A percentile compares a stretch with the other conserved stretches of the same genome.
Evolutionary conservation across 2,329 filamentous ascomycete species (phyloP).

Genomic region (Hypocreales sp.): DNA sequence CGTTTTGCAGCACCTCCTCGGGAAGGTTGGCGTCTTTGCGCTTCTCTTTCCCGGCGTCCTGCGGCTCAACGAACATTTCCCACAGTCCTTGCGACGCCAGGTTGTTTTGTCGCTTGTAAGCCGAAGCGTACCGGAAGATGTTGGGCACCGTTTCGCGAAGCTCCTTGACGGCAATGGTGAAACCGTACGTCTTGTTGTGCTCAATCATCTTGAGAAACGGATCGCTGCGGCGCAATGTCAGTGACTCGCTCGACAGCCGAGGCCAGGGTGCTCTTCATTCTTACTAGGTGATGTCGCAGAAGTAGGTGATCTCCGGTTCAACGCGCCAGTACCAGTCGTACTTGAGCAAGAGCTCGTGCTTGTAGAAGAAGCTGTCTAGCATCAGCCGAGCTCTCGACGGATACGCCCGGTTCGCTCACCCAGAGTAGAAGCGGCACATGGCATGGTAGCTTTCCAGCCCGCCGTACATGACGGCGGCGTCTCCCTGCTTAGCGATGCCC

Average conservation of each 20-base stretch:
- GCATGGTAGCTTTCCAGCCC: constrained; percentile 97
- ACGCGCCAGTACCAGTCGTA: constrained; percentile 99
- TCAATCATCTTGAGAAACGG: constrained; percentile 93
- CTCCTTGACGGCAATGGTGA: constrained; percentile 97
- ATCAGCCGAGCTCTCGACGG: constrained; percentile 4
- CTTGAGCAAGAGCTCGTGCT: constrained; percentile 84
- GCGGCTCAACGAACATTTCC: constrained; percentile 93
- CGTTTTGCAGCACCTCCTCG: constrained; percentile 65
- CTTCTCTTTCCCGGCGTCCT: constrained; percentile 46
- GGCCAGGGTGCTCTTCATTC: constrained; percentile 2
- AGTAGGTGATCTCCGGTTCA: constrained; percentile 99
- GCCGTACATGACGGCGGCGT: constrained; percentile 97
- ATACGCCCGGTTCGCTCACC: constrained; percentile 35
- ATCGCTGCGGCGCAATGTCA: constrained; percentile 45
- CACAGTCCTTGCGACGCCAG: constrained; percentile 82
- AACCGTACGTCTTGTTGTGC: constrained; percentile 93
- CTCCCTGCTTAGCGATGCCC: constrained; percentile 90
- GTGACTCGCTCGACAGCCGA: no score
- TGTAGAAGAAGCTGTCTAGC: constrained; percentile 69
- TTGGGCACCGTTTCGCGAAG: constrained; percentile 95
- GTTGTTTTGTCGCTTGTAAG: constrained; percentile 88
- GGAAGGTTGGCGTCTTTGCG: constrained; percentile 54
- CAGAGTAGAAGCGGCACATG: constrained; percentile 99
- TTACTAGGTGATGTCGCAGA: constrained; percentile 98
- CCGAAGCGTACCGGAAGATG: constrained; percentile 96